A percentile compares a stretch with the other conserved stretches of the same genome.
phyloP scores from a whole-genome alignment of 495 filamentous ascomycete species.

The Cercophora sp. region DNA sequence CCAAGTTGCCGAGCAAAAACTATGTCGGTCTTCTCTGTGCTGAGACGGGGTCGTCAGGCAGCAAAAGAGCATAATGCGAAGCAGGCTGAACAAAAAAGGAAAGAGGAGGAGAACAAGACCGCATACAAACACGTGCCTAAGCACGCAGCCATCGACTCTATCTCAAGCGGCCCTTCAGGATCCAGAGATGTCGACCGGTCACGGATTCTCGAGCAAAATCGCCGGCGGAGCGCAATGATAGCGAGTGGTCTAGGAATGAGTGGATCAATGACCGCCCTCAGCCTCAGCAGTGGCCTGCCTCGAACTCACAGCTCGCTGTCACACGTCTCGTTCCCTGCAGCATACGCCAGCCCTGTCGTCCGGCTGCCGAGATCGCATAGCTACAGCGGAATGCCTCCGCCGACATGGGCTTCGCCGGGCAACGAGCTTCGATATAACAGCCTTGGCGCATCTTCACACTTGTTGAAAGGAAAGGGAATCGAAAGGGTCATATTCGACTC shows the following conservation, averaged over 20 bases:
- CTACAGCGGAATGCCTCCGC: slow-evolving; percentile 34
- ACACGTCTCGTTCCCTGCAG: slow-evolving; percentile 34
- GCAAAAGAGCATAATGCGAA: slow-evolving; percentile 49
- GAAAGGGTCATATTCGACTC: slow-evolving; percentile 25
- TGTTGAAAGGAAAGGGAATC: slow-evolving; percentile 33
- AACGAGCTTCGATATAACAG: slow-evolving; percentile 21
- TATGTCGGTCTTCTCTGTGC: slow-evolving; percentile 53
- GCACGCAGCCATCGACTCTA: slow-evolving; percentile 54
- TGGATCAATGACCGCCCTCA: slow-evolving; percentile 23
- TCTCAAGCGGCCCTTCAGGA: slow-evolving; percentile 47
- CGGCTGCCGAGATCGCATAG: slow-evolving; percentile 40
- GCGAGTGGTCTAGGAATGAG: slow-evolving; percentile 29
- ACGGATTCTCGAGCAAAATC: slow-evolving; percentile 42
- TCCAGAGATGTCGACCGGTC: slow-evolving; percentile 42
- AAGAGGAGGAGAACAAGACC: slow-evolving; percentile 34
- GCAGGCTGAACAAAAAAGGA: slow-evolving; percentile 38
- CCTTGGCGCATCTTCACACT: slow-evolving; percentile 6
- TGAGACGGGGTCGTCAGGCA: slow-evolving; percentile 44
- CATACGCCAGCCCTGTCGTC: slow-evolving; percentile 37
- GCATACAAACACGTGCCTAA: slow-evolving; percentile 55
- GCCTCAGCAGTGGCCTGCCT: slow-evolving; percentile 32
- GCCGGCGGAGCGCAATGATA: slow-evolving; percentile 37
- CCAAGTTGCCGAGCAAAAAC: not conserved
- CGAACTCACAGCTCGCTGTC: slow-evolving; percentile 42
- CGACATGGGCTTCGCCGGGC: slow-evolving; percentile 19